Evolutionary conservation across 129 eudicot genomes (phyloP), one percentile per base, ranked within the genome.

Genomic region (Centaurea solstitialis): DNA sequence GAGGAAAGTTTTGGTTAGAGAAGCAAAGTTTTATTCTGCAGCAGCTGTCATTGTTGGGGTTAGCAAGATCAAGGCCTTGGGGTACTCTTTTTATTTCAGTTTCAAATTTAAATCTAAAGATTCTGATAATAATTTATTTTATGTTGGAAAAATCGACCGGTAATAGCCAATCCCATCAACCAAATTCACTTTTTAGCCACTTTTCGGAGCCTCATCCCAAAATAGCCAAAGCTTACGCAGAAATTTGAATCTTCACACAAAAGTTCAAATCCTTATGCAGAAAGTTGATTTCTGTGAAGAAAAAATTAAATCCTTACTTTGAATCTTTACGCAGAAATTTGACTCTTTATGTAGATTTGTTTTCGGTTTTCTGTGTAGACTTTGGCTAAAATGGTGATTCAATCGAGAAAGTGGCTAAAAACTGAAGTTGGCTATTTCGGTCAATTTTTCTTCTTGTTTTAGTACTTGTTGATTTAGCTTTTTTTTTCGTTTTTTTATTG

Each of bases 11-110:
- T 64, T 96, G 80, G 97, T 93, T 76, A 93, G 91, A 72, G 98
- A 93, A 82, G 99, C 97, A 45, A 96, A 89, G 85, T 85, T 71
- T 75, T 84, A 86, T 82, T 83, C 69, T 38, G 97, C 97, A 21
- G 82, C 82, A 33, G 90, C 95, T 84, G 89, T 93, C 38, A 75
- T 96, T 65, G 87, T 96, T 84, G 99, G 99, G 45, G 86, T 88
- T 33, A 84, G 84, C 71, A 93, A 85, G 87, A 87, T 81, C 76
- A 82, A 86, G 75, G 82, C 89, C 68, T 38, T 93, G 4, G 88
- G 98, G 99, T 96, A 89, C 37, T 2, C 37, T 33, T 3, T 4
- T 4, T 33, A 33, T 33, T 33, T 5, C 37, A 33, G 15, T 12
- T 7, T 9, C 67, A 45, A 72, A 23, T 72, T 73, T 23, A 35